Percentiles rank a stretch among this genome's conserved stretches.
These are phyloP conservation scores for Aschersonia sp. DNA, from an alignment of 2,329 filamentous ascomycete genomes.

Conservation along the genomic window DNA sequence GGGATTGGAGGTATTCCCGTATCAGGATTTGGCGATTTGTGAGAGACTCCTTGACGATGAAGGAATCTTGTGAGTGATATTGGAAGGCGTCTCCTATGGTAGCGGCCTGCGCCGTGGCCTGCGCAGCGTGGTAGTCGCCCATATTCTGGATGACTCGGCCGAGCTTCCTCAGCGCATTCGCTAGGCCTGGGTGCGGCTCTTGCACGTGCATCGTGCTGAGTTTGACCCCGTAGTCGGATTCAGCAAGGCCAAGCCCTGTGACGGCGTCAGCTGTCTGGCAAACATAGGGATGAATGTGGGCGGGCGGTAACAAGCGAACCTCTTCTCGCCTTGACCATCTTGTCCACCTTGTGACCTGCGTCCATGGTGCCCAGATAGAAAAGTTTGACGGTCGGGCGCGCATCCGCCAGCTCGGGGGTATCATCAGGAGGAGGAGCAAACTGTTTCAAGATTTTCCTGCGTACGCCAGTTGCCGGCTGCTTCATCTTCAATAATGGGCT, in stretches of 20 bases:
- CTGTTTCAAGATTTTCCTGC: conserved; percentile 92
- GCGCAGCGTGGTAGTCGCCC: conserved; percentile 89
- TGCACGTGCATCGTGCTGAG: conserved; percentile 76
- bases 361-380: conserved; percentile 97
- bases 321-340: conserved; percentile 80
- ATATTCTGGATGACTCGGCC: conserved; percentile 87
- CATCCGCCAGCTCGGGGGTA: conserved; percentile 83
- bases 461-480: conserved; percentile 90
- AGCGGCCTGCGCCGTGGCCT: conserved; percentile 91
- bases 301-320: conserved; percentile 31
- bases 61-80: conserved; percentile 89
- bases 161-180: conserved; percentile 85
- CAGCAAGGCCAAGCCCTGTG: conserved; percentile 73
- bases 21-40: conserved; percentile 96
- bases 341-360: conserved; percentile 91
- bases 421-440: conserved; percentile 96
- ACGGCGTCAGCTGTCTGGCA: conserved; percentile 7
- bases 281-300: not conserved
- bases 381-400: conserved; percentile 80
- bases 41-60: conserved; percentile 95
- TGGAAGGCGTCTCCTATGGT: conserved; percentile 87
- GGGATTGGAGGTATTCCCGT: conserved; percentile 82
- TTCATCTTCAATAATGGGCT: conserved; percentile 91
- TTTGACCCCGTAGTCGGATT: conserved; percentile 89
- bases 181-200: conserved; percentile 77